Percentiles rank a stretch among this genome's conserved stretches.
These are phyloP conservation scores for Craterostigma plantagineum DNA, from an alignment of 257 asterid species.

Conservation along the genomic window DNA sequence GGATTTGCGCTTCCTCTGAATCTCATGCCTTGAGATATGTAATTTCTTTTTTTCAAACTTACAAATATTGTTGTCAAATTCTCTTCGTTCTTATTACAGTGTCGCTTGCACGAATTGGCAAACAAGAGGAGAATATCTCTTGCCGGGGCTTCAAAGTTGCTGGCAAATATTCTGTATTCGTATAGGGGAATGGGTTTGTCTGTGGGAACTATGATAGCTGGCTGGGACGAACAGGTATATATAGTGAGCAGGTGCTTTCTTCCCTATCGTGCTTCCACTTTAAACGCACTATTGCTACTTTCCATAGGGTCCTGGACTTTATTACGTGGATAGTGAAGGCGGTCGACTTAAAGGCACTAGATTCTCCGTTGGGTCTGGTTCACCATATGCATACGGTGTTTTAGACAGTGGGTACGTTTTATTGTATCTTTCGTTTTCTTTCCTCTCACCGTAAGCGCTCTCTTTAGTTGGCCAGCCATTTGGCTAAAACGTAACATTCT, in stretches of 20 bases:
- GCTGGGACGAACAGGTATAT: constrained; percentile 93
- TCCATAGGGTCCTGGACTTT: constrained; percentile 81
- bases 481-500: too few species aligned
- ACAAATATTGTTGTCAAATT: constrained; percentile 1
- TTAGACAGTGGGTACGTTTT: constrained; percentile 70
- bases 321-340: constrained; percentile 93
- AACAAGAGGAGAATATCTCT: constrained; percentile 89
- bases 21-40: background rate
- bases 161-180: constrained; percentile 82
- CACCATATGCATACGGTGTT: constrained; percentile 94
- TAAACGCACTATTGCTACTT: constrained; percentile 9
- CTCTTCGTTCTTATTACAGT: constrained; percentile 27
- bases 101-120: constrained; percentile 89
- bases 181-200: constrained; percentile 96
- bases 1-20: background rate
- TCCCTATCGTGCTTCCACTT: background rate
- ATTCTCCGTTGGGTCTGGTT: constrained; percentile 98
- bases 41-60: background rate
- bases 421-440: background rate
- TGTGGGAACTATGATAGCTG: constrained; percentile 95
- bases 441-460: background rate
- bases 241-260: background rate
- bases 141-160: constrained; percentile 81
- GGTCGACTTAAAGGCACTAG: constrained; percentile 88
- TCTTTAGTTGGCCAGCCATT: too few species aligned